Conservation (phyloP, 805 yeast species). For the Sugiyamaella chiloensis region DNA sequence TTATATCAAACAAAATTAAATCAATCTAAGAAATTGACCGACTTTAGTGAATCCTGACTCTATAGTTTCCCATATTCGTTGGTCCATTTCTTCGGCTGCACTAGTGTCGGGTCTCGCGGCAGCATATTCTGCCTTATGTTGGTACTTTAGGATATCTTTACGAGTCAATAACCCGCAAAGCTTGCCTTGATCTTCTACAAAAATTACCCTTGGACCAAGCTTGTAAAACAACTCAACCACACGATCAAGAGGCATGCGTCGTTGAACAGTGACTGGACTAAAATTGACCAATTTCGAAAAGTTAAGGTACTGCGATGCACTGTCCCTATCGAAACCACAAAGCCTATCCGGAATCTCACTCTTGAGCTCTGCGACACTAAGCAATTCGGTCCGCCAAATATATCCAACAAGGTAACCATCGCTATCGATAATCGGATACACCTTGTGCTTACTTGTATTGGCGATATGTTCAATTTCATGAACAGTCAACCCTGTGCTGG, state of each 20-base stretch:
- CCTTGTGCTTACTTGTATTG: conserved; percentile 23
- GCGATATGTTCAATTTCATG: conserved; percentile 25
- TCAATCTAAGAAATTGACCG: too few relatives aligned
- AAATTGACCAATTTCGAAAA: conserved; percentile 24
- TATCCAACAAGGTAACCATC: conserved; percentile 33
- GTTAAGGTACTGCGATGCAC: conserved; percentile 12
- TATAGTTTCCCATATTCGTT: conserved; percentile 20
- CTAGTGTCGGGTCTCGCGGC: conserved; percentile 11
- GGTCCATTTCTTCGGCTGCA: conserved; percentile 23
- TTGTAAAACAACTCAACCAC: conserved; percentile 67
- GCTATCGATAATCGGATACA: conserved; percentile 39
- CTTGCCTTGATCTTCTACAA: conserved; percentile 61
- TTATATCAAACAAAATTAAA: too few relatives aligned
- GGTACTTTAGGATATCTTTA: conserved; percentile 70
- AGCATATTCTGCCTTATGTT: conserved; percentile 21
- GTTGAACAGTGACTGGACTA: conserved; percentile 61
- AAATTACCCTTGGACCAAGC: conserved; percentile 73
- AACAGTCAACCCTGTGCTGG: conserved; percentile 23
- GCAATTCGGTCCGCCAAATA: conserved; percentile 30
- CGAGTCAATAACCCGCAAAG: conserved; percentile 72
- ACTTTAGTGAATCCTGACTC: too few relatives aligned
- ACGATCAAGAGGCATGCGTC: conserved; percentile 54
- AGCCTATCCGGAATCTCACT: conserved; percentile 10
- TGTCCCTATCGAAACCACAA: conserved; percentile 11
- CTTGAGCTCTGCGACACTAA: conserved; percentile 17